Evolutionary conservation across 495 filamentous ascomycete species (phyloP).

Genomic region (Penicillium coffeae): DNA sequence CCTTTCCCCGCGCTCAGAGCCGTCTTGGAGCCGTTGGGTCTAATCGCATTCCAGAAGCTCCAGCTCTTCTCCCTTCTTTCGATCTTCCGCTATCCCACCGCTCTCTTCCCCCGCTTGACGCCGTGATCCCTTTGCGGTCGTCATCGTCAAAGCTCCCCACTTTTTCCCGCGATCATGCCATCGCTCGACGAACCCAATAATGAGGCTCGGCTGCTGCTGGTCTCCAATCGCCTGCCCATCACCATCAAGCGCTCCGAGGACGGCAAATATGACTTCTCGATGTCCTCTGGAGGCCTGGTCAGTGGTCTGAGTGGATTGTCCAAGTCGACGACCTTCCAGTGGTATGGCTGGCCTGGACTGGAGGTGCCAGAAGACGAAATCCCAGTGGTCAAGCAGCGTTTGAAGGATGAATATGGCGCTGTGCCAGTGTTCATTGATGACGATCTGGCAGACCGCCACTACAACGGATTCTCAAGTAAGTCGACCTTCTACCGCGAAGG

Average conservation of each 20-base stretch:
- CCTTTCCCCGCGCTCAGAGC: conserved; percentile 11
- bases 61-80: neutral
- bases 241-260: conserved; percentile 90
- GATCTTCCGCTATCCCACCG: neutral
- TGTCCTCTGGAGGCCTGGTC: conserved; percentile 93
- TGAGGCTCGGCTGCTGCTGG: conserved; percentile 63
- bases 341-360: conserved; percentile 96
- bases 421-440: conserved; percentile 76
- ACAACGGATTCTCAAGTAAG: conserved; percentile 85
- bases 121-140: neutral
- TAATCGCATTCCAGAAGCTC: conserved; percentile 6
- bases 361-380: conserved; percentile 73
- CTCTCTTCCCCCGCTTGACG: neutral
- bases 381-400: conserved; percentile 55
- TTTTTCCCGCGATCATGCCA: conserved; percentile 26
- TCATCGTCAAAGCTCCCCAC: neutral
- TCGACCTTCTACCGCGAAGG: too few relatives aligned
- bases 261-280: conserved; percentile 79
- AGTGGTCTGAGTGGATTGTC: conserved; percentile 85
- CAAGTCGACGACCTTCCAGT: conserved; percentile 89
- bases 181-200: conserved; percentile 30
- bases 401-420: conserved; percentile 70
- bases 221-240: conserved; percentile 92
- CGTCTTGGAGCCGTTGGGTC: conserved; percentile 1
- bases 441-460: conserved; percentile 74